phyloP scores from a whole-genome alignment of 2,329 filamentous ascomycete species.

The Gliomastix tumulicola region DNA sequence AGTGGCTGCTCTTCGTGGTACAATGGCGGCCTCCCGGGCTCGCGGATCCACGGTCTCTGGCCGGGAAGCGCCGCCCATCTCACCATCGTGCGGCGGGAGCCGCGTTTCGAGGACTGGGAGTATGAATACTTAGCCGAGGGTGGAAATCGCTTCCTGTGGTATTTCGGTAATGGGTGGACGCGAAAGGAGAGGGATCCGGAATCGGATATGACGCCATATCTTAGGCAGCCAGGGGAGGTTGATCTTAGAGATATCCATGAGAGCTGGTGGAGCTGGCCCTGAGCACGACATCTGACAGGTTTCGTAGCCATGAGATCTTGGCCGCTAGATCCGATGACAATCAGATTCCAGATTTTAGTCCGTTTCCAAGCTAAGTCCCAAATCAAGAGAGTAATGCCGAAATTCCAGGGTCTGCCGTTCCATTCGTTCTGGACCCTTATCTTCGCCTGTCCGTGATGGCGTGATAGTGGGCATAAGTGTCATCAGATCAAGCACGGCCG shows the following conservation, averaged over 20 bases:
- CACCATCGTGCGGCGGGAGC: conserved; percentile 48
- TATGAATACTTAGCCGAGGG: conserved; percentile 36
- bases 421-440: too few relatives aligned
- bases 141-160: conserved; percentile 49
- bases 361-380: too few relatives aligned
- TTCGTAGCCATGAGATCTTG: too few relatives aligned
- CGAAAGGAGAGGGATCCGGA: conserved; percentile 45
- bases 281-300: too few relatives aligned
- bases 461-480: too few relatives aligned
- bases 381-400: too few relatives aligned
- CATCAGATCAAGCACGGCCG: too few relatives aligned
- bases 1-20: conserved; percentile 67
- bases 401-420: too few relatives aligned
- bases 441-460: too few relatives aligned
- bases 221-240: conserved; percentile 46
- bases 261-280: conserved; percentile 50
- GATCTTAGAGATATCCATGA: conserved; percentile 60
- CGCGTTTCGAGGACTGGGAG: conserved; percentile 49
- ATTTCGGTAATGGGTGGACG: conserved; percentile 64
- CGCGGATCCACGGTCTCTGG: conserved; percentile 61
- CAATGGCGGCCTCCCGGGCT: conserved; percentile 57
- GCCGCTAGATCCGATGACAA: too few relatives aligned
- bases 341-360: too few relatives aligned
- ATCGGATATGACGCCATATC: conserved; percentile 57
- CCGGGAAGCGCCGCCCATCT: conserved; percentile 60